These are phyloP conservation scores for Xylaria multiplex DNA, from an alignment of 2,329 filamentous ascomycete species.

Conservation along the genomic window DNA sequence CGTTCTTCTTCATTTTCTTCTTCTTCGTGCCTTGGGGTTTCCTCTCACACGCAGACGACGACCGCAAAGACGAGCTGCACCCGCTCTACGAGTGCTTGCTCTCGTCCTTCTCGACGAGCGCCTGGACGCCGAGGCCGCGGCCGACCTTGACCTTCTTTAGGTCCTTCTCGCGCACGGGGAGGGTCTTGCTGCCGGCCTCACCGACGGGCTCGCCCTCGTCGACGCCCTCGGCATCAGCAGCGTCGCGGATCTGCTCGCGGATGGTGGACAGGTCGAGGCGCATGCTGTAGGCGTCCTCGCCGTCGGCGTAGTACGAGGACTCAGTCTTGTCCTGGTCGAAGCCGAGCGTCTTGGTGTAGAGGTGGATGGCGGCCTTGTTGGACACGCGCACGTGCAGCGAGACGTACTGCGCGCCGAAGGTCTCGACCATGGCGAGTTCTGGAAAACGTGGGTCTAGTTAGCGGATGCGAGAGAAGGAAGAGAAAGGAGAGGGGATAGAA, in stretches of 20 bases:
- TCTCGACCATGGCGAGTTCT: conserved; percentile 98
- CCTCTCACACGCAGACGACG: background rate
- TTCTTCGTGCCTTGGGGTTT: background rate
- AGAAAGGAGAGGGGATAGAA: conserved; percentile 41
- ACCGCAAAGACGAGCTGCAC: background rate
- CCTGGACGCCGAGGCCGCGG: conserved; percentile 79
- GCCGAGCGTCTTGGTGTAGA: conserved; percentile 91
- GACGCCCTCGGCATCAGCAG: conserved; percentile 54
- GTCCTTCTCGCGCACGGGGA: conserved; percentile 53
- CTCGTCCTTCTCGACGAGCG: conserved; percentile 78
- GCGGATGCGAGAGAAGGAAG: background rate
- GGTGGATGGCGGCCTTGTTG: conserved; percentile 88
- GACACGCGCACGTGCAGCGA: conserved; percentile 94
- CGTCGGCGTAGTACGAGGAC: conserved; percentile 94
- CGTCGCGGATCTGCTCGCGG: conserved; percentile 63
- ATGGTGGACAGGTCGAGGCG: conserved; percentile 78
- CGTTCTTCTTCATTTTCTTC: background rate
- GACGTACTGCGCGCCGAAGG: conserved; percentile 90
- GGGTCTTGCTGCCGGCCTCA: conserved; percentile 51
- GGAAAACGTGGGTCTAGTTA: conserved; percentile 24
- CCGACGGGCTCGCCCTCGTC: conserved; percentile 78
- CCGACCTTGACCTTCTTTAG: conserved; percentile 90
- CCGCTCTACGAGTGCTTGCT: conserved; percentile 56
- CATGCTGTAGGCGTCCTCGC: conserved; percentile 96
- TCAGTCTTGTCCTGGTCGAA: conserved; percentile 90